A percentile compares a stretch with the other conserved stretches of the same genome.
Evolutionary conservation across 2,329 filamentous ascomycete species (phyloP).

Genomic region (Exophiala calicioides): DNA sequence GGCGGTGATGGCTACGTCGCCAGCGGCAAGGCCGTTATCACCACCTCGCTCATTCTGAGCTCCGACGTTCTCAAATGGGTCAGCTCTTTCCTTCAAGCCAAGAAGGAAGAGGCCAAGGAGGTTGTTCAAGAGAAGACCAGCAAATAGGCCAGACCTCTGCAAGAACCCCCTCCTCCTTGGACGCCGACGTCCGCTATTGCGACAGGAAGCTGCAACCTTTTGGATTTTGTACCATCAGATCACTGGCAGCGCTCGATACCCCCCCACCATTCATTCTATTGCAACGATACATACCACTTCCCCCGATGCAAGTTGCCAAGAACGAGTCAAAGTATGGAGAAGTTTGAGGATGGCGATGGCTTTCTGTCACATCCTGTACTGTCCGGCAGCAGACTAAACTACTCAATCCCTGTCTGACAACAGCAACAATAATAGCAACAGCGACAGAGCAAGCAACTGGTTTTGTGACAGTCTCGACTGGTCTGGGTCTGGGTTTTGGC

Average conservation of each 20-base stretch:
- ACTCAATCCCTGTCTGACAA: no score
- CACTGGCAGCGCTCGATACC: background rate
- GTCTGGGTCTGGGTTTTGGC: no score
- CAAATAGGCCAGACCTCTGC: slow-evolving; percentile 10
- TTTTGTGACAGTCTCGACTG: no score
- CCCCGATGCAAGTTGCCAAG: background rate
- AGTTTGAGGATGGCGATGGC: no score
- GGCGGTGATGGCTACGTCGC: slow-evolving; percentile 63
- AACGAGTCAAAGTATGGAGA: no score
- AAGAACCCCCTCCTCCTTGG: background rate
- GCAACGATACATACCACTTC: background rate
- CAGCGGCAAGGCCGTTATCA: slow-evolving; percentile 68
- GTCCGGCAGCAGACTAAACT: no score
- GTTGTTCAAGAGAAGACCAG: slow-evolving; percentile 32
- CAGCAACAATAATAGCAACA: no score
- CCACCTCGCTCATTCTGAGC: slow-evolving; percentile 66
- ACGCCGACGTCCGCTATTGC: background rate
- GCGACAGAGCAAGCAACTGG: no score
- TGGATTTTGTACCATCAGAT: background rate
- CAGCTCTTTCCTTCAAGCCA: slow-evolving; percentile 58
- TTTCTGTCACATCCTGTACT: no score
- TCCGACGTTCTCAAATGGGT: slow-evolving; percentile 65
- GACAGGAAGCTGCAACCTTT: background rate
- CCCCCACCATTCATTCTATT: background rate
- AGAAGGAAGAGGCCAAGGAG: slow-evolving; percentile 64